phyloP scores from a whole-genome alignment of 2,329 filamentous ascomycete species.

The Penicillium oxalicum region DNA sequence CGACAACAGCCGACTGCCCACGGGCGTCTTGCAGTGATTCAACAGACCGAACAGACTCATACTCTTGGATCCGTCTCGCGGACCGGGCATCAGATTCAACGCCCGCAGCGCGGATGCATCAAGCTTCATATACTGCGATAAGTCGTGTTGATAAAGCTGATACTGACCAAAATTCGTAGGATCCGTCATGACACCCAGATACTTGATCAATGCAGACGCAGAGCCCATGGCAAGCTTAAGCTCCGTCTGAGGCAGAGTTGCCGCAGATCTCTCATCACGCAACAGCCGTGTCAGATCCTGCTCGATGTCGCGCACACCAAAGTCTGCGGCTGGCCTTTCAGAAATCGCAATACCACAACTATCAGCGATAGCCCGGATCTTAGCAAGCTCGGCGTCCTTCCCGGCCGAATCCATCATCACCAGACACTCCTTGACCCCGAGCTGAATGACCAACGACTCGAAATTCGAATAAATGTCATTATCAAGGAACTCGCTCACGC shows the following conservation, averaged over 20 bases:
- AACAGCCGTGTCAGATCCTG: constrained; percentile 84
- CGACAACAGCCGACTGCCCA: constrained; percentile 79
- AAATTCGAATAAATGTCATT: constrained; percentile 98
- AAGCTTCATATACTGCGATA: constrained; percentile 96
- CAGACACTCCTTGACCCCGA: constrained; percentile 90
- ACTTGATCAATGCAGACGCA: constrained; percentile 88
- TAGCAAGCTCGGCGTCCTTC: constrained; percentile 82
- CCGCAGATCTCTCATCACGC: constrained; percentile 74
- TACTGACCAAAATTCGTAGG: constrained; percentile 95
- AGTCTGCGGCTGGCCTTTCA: constrained; percentile 70
- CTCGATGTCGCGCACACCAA: constrained; percentile 86
- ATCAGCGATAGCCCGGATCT: constrained; percentile 82
- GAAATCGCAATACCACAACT: constrained; percentile 87
- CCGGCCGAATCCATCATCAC: constrained; percentile 71
- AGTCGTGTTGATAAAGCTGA: constrained; percentile 91
- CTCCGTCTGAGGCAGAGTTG: constrained; percentile 79
- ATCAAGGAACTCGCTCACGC: constrained; percentile 97
- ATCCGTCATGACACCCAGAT: constrained; percentile 84
- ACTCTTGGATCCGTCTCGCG: constrained; percentile 87
- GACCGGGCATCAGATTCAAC: constrained; percentile 93
- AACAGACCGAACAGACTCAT: constrained; percentile 94
- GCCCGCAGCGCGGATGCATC: constrained; percentile 91
- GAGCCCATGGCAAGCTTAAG: constrained; percentile 94
- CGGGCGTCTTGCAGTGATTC: constrained; percentile 95
- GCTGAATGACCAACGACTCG: constrained; percentile 89